Evolutionary conservation across 208 protist species (phyloP).

Genomic region (Crithidia brevicula): DNA sequence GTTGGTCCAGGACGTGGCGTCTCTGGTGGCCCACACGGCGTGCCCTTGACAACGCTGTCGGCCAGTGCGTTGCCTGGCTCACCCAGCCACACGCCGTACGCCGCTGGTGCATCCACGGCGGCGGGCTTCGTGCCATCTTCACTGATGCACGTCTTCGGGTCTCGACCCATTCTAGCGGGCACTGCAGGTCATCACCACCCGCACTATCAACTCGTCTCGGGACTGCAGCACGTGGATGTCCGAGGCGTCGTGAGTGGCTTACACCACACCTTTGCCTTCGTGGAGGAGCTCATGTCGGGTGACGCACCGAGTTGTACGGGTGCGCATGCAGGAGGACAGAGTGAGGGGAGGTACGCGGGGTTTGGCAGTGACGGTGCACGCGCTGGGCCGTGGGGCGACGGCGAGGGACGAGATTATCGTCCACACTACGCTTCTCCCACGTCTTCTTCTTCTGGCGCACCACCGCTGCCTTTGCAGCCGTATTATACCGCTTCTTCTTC

Average conservation of each 20-base stretch:
- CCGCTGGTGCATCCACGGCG: neutral
- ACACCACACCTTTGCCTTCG: conserved; percentile 81
- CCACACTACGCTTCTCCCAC: no score
- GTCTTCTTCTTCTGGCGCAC: neutral
- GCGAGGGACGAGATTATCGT: no score
- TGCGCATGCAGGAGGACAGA: no score
- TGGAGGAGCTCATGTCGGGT: conserved; percentile 51
- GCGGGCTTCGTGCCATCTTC: neutral
- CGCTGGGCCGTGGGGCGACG: no score
- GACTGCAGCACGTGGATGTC: conserved; percentile 61
- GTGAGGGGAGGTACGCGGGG: no score
- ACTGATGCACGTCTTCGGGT: neutral
- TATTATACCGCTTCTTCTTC: neutral
- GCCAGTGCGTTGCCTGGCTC: conserved; percentile 11
- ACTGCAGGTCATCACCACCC: conserved; percentile 24
- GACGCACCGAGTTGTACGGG: no score
- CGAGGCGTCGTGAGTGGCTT: conserved; percentile 76
- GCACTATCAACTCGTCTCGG: conserved; percentile 53
- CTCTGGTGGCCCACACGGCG: conserved; percentile 2
- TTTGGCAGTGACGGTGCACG: no score
- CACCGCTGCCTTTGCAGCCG: no score
- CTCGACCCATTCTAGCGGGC: conserved; percentile 4
- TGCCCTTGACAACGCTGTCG: neutral
- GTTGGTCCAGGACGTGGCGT: neutral
- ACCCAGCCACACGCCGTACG: neutral